Percentiles rank a stretch among this genome's conserved stretches.
Evolutionary conservation across 2,329 filamentous ascomycete species (phyloP).

Genomic region (Fusarium nematophilum): DNA sequence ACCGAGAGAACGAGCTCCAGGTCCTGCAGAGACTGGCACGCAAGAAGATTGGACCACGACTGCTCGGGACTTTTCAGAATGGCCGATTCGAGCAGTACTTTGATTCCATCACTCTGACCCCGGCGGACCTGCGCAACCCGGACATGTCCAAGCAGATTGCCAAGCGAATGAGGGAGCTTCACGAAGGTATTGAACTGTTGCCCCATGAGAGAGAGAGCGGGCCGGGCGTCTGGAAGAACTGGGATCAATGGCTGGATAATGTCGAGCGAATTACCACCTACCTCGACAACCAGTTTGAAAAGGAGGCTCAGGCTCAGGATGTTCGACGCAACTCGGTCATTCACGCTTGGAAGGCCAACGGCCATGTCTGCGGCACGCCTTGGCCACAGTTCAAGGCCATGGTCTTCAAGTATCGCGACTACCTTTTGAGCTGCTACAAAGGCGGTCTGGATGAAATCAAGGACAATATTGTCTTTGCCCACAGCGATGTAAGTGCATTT

Average conservation of each 20-base stretch:
- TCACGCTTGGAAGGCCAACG: conserved; percentile 73
- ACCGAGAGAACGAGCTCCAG: conserved; percentile 87
- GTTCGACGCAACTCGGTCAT: conserved; percentile 42
- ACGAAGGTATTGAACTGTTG: conserved; percentile 90
- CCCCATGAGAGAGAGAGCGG: conserved; percentile 81
- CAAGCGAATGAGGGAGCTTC: conserved; percentile 96
- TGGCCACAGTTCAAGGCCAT: conserved; percentile 82
- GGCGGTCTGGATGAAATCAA: conserved; percentile 71
- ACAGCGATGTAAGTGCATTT: conserved; percentile 82
- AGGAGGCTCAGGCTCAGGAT: conserved; percentile 43
- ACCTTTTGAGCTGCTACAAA: conserved; percentile 79
- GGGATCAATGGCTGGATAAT: conserved; percentile 88
- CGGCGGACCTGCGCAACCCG: conserved; percentile 79
- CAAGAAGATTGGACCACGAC: conserved; percentile 91
- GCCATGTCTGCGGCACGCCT: conserved; percentile 83
- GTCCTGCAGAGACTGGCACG: conserved; percentile 87
- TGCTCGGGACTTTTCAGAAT: conserved; percentile 93
- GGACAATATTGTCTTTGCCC: conserved; percentile 88
- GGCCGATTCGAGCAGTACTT: conserved; percentile 97
- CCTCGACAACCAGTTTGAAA: conserved; percentile 69
- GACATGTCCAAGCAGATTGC: conserved; percentile 93
- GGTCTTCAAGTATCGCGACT: conserved; percentile 81
- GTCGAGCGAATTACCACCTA: conserved; percentile 69
- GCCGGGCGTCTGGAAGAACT: conserved; percentile 89
- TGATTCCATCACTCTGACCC: conserved; percentile 82